Conservation (phyloP, 176 grass and related monocot genomes). For the Aegilops umbellulata region DNA sequence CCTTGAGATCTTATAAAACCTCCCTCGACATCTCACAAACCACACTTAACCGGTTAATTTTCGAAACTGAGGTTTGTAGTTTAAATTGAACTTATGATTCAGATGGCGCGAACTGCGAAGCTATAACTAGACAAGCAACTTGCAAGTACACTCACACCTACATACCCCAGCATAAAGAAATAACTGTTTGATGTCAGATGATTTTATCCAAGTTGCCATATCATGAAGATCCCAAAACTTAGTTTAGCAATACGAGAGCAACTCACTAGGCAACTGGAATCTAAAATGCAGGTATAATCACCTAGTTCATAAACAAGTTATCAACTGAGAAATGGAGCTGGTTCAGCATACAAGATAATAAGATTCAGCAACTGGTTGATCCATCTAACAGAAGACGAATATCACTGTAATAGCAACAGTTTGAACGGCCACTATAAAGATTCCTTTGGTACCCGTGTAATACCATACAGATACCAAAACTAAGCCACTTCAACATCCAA, state of each 20-base stretch:
- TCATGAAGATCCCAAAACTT: background rate
- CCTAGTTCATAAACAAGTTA: background rate
- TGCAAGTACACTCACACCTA: background rate
- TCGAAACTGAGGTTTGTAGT: background rate
- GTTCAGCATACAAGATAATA: background rate
- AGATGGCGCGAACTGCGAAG: background rate
- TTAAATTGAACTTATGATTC: background rate
- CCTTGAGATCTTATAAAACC: background rate
- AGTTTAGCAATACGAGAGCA: background rate
- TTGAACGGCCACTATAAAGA: background rate
- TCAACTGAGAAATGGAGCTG: background rate
- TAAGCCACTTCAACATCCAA: background rate
- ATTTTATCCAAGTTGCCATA: conserved; percentile 7
- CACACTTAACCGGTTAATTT: background rate
- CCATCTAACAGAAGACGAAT: background rate
- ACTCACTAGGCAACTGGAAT: background rate
- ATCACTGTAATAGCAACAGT: background rate
- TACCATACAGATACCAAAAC: background rate
- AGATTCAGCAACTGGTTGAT: background rate
- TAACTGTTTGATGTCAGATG: background rate
- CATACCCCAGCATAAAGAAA: background rate
- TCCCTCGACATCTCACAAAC: background rate
- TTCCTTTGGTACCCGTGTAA: background rate
- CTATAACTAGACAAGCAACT: background rate
- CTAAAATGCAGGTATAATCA: background rate